Percentiles rank a stretch among this genome's conserved stretches.
Evolutionary conservation across 129 eudicot species (phyloP).

Genomic region (Artemisia argyi): DNA sequence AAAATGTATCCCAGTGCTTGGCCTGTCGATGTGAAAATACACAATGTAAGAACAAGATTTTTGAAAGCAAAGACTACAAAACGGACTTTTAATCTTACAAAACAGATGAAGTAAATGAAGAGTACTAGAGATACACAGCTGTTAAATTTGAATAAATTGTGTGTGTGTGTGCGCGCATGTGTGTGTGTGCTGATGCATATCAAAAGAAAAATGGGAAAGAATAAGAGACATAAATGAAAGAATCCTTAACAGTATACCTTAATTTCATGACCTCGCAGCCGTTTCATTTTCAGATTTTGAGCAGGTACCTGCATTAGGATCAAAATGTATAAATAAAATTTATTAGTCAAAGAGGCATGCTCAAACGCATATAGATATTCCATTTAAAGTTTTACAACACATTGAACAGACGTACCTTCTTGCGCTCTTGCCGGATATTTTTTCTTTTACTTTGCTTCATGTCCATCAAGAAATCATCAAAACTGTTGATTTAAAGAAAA

Average conservation of each 20-base stretch:
- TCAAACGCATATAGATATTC: background rate
- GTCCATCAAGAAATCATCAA: conserved; percentile 96
- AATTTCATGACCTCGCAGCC: conserved; percentile 85
- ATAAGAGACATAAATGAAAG: conserved; percentile 17
- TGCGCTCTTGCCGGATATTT: conserved; percentile 96
- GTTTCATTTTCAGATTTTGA: conserved; percentile 86
- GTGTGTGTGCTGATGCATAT: background rate
- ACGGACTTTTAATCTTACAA: no score
- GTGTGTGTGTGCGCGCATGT: background rate
- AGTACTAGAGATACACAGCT: no score
- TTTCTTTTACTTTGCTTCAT: conserved; percentile 96
- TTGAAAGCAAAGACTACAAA: background rate
- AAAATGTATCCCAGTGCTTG: conserved; percentile 92
- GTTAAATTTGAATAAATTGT: background rate
- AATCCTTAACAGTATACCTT: conserved; percentile 51
- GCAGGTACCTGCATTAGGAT: conserved; percentile 67
- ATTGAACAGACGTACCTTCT: conserved; percentile 58
- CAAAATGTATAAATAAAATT: background rate
- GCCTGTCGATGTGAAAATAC: conserved; percentile 59
- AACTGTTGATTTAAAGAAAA: conserved; percentile 43
- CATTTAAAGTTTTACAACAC: background rate
- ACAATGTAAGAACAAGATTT: conserved; percentile 17
- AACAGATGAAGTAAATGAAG: no score
- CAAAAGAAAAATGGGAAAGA: conserved; percentile 1
- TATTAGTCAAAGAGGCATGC: conserved; percentile 8